Evolutionary conservation across 305 asterid genomes (phyloP), one percentile per base, ranked within the genome.

Genomic region (Vinca major): DNA sequence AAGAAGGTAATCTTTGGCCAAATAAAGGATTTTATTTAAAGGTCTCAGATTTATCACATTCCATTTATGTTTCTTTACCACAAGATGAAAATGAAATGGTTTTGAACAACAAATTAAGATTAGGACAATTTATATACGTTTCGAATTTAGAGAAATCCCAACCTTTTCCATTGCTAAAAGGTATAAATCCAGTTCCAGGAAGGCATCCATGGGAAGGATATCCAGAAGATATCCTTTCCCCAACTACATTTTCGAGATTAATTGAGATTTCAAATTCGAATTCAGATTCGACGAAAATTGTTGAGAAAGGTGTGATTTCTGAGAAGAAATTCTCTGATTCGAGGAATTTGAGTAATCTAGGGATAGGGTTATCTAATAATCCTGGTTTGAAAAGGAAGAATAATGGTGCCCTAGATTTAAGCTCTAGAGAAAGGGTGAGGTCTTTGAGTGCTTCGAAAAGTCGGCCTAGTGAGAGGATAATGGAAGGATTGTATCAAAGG

Each of bases 1-100:
- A 86, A 73, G 94, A 85, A 74, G 96, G 92, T 48, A 84, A 82
- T 83, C 70, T 85, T n/a, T 88, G 87, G 88, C 95, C 97, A 0
- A 82, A 86, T 53, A 78, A 81, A 49, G 95, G 95, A 2, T 91
- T 91, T 66, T 80, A 79, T 81, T 77, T 89, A 60, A 86, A 86
- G 64, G 92, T 91, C 49, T 85, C 95, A 13, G 96, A 91, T 74
- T 48, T 67, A 14, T 81, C 93, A 2, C 95, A 87, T 60, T 84
- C 91, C 21, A 56, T 82, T 0, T 86, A 82, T 54, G 97, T 82
- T 55, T 78, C 91, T 41, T 75, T 84, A 62, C 77, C 87, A 17
- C 80, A 82, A 52, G 85, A 90, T 37, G 85, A 86, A 44, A 84
- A 86, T 73, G 97, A 88, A 14, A 71, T 90, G 85, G 81, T 88